These are phyloP conservation scores for Adansonia gregorii DNA, from an alignment of 441 rosid species.

Conservation along the genomic window DNA sequence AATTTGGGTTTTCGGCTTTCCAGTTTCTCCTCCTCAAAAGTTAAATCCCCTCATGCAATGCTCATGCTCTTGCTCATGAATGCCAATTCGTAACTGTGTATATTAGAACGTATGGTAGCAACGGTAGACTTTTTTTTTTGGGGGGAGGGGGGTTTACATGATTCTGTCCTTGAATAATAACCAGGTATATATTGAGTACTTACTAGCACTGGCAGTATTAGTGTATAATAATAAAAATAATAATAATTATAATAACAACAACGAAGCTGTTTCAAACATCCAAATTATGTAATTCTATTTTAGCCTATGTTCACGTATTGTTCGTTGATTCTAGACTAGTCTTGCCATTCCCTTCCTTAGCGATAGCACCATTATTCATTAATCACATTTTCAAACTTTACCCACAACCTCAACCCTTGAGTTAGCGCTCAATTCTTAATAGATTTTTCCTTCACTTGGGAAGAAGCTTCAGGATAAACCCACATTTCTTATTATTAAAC, in stretches of 20 bases:
- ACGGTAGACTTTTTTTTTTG: background rate
- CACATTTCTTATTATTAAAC: background rate
- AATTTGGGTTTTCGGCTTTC: background rate
- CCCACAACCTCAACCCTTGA: background rate
- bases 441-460: background rate
- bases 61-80: background rate
- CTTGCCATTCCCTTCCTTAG: background rate
- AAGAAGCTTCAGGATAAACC: background rate
- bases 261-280: background rate
- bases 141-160: background rate
- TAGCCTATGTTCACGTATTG: background rate
- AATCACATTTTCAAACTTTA: background rate
- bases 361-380: background rate
- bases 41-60: background rate
- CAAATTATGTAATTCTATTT: background rate
- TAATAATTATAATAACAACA: background rate
- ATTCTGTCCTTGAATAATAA: background rate
- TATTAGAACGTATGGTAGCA: background rate
- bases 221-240: background rate
- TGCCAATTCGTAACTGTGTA: background rate
- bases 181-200: background rate
- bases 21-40: background rate
- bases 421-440: background rate
- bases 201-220: no score
- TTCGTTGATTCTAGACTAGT: background rate